Base-by-base conservation (phyloP, 331 rosid genomes). In the Quercus tomentella region DNA sequence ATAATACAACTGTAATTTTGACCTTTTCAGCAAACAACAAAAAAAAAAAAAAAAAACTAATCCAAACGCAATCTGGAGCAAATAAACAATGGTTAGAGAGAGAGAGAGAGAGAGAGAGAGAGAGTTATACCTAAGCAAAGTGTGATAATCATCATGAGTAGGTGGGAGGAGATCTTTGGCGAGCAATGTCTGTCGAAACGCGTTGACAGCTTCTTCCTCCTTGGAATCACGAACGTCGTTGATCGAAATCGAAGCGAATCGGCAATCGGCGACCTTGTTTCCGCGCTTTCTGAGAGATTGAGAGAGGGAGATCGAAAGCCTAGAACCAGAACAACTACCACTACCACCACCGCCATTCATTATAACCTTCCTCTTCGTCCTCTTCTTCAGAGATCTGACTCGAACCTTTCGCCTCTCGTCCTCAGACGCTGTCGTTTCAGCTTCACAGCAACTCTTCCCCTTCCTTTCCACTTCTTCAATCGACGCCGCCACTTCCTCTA, bases 171-270 rank as follows among this genome's bases (percentile, higher is more conserved):
- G 85, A 81, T 93, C 88, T 66, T 82, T 88, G 2, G 82, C 77
- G 72, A 88, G 82, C 87, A 96, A 80, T 21, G 72, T 79, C 84
- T 78, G 86, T 14, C 93, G 94, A 77, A 96, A 87, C 2, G 82
- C 79, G 86, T 89, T 82, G 28, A 96, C 99, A 16, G 95, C 91
- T 84, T 87, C 84, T 79, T 91, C 99, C 92, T 96, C 99, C 72
- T 86, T 87, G 10, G 99, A 91, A 68, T 96, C 99, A n/a, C 99
- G 90, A 25, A 93, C 88, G 80, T 96, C 98, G 81, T 93, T 89
- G 21, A 89, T 86, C 75, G 91, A 84, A 80, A 96, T 79, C 54
- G 88, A 84, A 12, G 92, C 76, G 75, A 82, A 87, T 20, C 87
- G 91, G 79, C 89, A 92, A 87, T 96, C 86, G 1, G 94, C 89